phyloP scores from a whole-genome alignment of 805 yeast genomes.

The Lipomyces sp. region DNA sequence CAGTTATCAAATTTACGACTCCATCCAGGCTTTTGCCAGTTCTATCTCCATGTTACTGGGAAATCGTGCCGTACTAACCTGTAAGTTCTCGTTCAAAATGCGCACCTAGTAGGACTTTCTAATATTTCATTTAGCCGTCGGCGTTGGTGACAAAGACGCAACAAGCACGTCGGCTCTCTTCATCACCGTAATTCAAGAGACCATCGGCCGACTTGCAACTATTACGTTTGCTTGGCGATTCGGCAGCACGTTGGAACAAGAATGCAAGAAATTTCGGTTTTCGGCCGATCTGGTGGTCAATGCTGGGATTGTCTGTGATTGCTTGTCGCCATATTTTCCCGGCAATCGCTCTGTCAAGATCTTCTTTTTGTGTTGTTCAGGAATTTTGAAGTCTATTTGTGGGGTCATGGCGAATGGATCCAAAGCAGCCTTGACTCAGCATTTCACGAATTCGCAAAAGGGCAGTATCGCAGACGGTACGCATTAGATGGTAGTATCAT shows the following conservation, averaged over 20 bases:
- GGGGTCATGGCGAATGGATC: conserved; percentile 49
- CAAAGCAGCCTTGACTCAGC: conserved; percentile 47
- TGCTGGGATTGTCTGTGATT: conserved; percentile 45
- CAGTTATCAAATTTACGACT: conserved; percentile 47
- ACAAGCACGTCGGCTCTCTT: conserved; percentile 48
- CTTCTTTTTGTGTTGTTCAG: conserved; percentile 44
- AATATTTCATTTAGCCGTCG: conserved; percentile 41
- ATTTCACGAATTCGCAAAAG: conserved; percentile 44
- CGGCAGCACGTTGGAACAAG: conserved; percentile 47
- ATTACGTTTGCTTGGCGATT: conserved; percentile 47
- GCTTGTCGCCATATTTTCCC: conserved; percentile 44
- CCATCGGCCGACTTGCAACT: conserved; percentile 47
- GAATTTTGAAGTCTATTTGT: conserved; percentile 45
- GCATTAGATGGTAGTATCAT: neutral
- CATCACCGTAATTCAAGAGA: conserved; percentile 46
- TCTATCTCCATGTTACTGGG: conserved; percentile 46
- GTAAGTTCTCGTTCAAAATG: conserved; percentile 2
- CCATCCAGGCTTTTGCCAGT: conserved; percentile 47
- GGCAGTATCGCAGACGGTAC: conserved; percentile 46
- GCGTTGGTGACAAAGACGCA: conserved; percentile 47
- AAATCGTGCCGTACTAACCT: conserved; percentile 44
- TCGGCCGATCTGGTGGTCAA: conserved; percentile 47
- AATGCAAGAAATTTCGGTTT: conserved; percentile 47
- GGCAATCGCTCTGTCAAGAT: conserved; percentile 35
- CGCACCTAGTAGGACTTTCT: neutral